Evolutionary conservation across 2,329 filamentous ascomycete species (phyloP), one percentile per base, ranked within the genome.

Genomic region (Trichoderma koningii): DNA sequence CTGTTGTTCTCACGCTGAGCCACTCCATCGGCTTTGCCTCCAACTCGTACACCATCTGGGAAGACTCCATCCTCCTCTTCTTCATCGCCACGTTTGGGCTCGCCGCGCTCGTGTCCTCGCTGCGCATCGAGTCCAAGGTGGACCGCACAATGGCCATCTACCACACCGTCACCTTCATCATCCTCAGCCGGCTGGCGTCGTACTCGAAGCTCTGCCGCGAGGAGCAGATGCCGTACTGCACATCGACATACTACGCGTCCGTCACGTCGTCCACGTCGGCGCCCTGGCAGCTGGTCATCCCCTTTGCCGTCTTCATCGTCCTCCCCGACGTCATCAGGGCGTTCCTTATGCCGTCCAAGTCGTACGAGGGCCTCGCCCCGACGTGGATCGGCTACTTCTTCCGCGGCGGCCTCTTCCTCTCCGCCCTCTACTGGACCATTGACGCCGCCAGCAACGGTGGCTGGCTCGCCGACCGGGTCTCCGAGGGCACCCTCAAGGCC

Each of bases 41-140:
- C 3, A 99, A 99, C 78, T 99, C 95, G 0, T 99, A 93, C 78
- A 98, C 94, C 0, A 97, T 99, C 69, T 99, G 95, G 93, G 95
- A 99, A 79, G 95, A 99, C 73, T 91, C 92, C 15, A 97, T 97
- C 64, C 83, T 97, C 5, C 82, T 97, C 3, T 97, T 96, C 79
- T 94, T 98, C 79, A 85, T 97, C 66, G 87, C 88, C 2, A 95
- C 93, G 0, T 97, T 98, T 74, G 93, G 93, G 34, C 77, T 93
- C 7, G 82, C 89, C n/a, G 86, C 89, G 42, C 85, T 90, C 14
- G 77, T 92, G 14, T 88, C 89, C 2, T 93, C 93, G 0, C 83
- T 96, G 71, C 87, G 91, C 17, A 88, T 93, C 68, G 83, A 87
- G 59, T 82, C 84, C 42, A 79, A 83, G 26, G 79, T 84, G 3